Conservation (phyloP, 768 basidiomycete species). For the Lyophyllum decastes region DNA sequence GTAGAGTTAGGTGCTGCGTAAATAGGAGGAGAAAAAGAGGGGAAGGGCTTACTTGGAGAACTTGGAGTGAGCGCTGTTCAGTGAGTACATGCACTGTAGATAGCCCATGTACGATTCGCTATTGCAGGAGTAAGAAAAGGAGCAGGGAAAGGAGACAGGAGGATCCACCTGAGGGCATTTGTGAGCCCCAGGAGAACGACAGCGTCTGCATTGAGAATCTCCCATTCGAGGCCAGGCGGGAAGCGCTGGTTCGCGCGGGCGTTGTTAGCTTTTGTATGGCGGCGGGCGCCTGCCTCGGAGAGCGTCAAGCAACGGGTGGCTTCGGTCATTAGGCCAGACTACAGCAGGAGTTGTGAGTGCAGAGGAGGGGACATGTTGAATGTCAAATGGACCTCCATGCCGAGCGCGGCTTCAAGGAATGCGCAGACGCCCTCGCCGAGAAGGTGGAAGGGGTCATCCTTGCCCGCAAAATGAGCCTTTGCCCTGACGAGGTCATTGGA, state of each 20-base stretch:
- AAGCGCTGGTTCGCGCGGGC: constrained; percentile 45
- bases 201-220: constrained; percentile 73
- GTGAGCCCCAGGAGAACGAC: constrained; percentile 71
- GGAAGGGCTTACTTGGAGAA: constrained; percentile 59
- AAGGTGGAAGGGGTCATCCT: constrained; percentile 69
- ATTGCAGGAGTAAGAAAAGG: neutral
- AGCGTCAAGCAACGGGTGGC: constrained; percentile 55
- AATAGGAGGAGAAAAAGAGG: neutral
- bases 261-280: constrained; percentile 37
- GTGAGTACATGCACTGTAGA: constrained; percentile 60
- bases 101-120: constrained; percentile 83
- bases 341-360: neutral
- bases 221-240: constrained; percentile 71
- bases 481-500: constrained; percentile 64
- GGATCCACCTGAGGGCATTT: constrained; percentile 62
- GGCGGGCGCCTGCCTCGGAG: constrained; percentile 64
- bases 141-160: neutral
- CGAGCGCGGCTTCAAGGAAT: constrained; percentile 76
- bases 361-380: neutral
- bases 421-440: constrained; percentile 72
- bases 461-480: constrained; percentile 45
- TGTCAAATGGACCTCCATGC: constrained; percentile 64
- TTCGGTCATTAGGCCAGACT: constrained; percentile 65
- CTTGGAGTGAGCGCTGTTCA: constrained; percentile 72
- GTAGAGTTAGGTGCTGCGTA: neutral